These are phyloP conservation scores for Helicocarpus griseus DNA, from an alignment of 2,329 filamentous ascomycete genomes.

Conservation along the genomic window DNA sequence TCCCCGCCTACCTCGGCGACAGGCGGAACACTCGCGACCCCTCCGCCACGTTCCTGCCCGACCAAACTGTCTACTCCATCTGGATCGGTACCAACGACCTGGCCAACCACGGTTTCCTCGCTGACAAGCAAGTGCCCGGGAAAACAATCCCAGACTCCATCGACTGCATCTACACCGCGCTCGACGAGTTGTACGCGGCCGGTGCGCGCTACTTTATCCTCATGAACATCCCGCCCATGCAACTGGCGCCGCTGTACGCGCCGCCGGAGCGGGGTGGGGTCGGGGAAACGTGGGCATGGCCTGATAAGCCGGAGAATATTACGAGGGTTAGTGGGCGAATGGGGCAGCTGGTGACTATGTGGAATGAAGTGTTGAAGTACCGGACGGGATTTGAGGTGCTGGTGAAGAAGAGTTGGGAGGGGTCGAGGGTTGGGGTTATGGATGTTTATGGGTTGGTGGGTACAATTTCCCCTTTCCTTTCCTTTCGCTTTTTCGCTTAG, in stretches of 20 bases:
- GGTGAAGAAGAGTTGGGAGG: conserved; percentile 34
- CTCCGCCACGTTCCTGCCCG: conserved; percentile 35
- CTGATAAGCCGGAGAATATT: conserved; percentile 38
- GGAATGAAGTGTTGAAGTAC: conserved; percentile 45
- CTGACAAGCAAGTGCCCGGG: conserved; percentile 49
- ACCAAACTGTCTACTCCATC: conserved; percentile 61
- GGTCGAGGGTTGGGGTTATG: conserved; percentile 54
- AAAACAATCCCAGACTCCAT: conserved; percentile 56
- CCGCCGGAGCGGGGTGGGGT: conserved; percentile 37
- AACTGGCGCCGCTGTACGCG: conserved; percentile 58
- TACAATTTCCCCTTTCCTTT: too few species aligned
- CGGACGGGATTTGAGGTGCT: conserved; percentile 35
- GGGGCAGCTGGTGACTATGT: conserved; percentile 40
- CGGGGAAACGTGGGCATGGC: conserved; percentile 36
- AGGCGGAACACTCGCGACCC: conserved; percentile 10
- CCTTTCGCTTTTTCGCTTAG: conserved; percentile 1
- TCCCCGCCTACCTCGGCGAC: conserved; percentile 34
- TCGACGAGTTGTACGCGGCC: conserved; percentile 54
- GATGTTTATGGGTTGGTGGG: conserved; percentile 53
- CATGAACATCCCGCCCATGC: conserved; percentile 59
- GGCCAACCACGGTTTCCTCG: conserved; percentile 55
- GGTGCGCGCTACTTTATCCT: conserved; percentile 64
- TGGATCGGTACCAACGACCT: conserved; percentile 80
- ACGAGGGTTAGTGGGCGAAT: conserved; percentile 44
- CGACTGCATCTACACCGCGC: conserved; percentile 56